Conservation (phyloP, 257 asterid genomes). For the Solanum verrucosum region DNA sequence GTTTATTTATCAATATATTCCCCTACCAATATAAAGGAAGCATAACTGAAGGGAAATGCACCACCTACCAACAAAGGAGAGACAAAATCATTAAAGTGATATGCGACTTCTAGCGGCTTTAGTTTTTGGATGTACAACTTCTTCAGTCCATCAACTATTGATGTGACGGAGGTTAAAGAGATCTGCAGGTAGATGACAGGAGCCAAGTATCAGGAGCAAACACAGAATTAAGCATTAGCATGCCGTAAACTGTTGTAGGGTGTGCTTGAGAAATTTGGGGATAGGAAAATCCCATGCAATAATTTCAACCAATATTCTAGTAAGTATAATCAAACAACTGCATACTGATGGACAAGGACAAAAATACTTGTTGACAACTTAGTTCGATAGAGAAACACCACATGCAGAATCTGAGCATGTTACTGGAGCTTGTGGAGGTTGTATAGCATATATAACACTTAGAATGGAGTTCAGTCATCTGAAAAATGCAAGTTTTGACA, state of each 20-base stretch:
- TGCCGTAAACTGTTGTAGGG: neutral
- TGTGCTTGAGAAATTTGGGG: neutral
- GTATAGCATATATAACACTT: neutral
- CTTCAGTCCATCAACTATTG: conserved; percentile 90
- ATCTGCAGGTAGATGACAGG: conserved; percentile 29
- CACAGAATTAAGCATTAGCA: neutral
- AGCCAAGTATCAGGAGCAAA: neutral
- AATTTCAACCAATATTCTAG: neutral
- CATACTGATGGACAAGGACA: neutral
- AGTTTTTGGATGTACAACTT: conserved; percentile 74
- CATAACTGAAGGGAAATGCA: neutral
- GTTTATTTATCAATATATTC: neutral
- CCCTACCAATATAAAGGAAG: neutral
- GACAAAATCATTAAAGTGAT: conserved; percentile 78
- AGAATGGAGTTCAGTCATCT: neutral
- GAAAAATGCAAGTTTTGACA: neutral
- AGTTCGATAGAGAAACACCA: neutral
- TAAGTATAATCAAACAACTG: neutral
- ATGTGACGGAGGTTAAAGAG: conserved; percentile 70
- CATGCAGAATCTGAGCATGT: neutral
- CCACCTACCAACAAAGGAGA: conserved; percentile 74
- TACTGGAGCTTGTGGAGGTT: neutral
- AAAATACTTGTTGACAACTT: neutral
- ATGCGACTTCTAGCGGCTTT: conserved; percentile 81
- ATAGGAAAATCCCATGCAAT: neutral